Percentiles rank a stretch among this genome's conserved stretches.
phyloP scores from a whole-genome alignment of 164 flowering plant genomes.

The Stephania yunnanensis region DNA sequence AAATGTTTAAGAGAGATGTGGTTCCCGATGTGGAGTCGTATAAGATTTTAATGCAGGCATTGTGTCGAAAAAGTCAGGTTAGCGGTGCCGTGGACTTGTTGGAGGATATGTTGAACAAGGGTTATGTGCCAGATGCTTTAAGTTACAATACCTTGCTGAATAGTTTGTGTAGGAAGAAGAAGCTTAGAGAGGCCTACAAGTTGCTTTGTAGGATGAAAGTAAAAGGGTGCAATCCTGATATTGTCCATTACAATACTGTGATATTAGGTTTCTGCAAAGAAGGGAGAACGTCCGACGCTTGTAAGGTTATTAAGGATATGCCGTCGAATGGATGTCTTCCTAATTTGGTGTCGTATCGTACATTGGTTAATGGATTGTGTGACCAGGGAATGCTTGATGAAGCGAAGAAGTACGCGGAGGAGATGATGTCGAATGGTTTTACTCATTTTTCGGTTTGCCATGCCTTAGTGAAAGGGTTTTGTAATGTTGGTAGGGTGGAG shows the following conservation, averaged over 20 bases:
- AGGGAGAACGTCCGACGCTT: conserved; percentile 67
- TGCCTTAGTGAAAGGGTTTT: conserved; percentile 54
- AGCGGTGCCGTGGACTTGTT: conserved; percentile 58
- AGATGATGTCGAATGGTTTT: conserved; percentile 63
- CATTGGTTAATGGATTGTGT: conserved; percentile 71
- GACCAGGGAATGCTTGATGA: conserved; percentile 63
- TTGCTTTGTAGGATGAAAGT: conserved; percentile 94
- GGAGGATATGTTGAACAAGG: conserved; percentile 92
- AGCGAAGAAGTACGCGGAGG: conserved; percentile 48
- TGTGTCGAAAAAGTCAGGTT: conserved; percentile 85
- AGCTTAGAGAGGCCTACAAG: conserved; percentile 86
- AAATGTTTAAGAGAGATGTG: conserved; percentile 71
- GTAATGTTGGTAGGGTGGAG: conserved; percentile 56
- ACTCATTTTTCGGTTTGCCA: conserved; percentile 68
- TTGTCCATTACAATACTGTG: conserved; percentile 80
- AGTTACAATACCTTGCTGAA: conserved; percentile 76
- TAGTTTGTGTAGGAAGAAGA: conserved; percentile 89
- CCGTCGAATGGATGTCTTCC: conserved; percentile 67
- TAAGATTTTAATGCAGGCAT: conserved; percentile 75
- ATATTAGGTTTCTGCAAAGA: conserved; percentile 75
- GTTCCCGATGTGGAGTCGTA: conserved; percentile 69
- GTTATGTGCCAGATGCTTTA: conserved; percentile 77
- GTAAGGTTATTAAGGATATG: conserved; percentile 81
- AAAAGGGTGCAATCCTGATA: conserved; percentile 87
- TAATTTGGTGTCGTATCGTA: conserved; percentile 72